These are phyloP conservation scores for Sarocladium oryzae DNA, from an alignment of 2,329 filamentous ascomycete genomes.

Conservation along the genomic window DNA sequence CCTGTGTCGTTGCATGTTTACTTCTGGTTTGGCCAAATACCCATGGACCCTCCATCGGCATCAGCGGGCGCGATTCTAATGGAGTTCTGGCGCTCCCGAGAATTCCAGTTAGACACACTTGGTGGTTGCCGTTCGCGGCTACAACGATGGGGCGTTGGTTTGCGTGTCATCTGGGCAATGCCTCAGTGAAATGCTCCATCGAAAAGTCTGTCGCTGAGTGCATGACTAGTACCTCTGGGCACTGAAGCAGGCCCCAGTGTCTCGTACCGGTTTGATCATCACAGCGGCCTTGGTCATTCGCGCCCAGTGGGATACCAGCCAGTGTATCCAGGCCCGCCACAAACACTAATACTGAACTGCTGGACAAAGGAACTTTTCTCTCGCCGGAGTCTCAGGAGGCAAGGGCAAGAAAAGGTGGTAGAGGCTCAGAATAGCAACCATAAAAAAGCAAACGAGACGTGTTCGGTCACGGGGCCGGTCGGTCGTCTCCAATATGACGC, in stretches of 20 bases:
- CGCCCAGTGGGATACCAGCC: neutral
- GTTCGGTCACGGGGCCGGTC: conserved; percentile 3
- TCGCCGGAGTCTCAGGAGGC: neutral
- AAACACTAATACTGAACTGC: too few relatives aligned
- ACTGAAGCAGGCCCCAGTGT: conserved; percentile 1
- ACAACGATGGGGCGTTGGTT: neutral
- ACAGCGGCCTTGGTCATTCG: neutral
- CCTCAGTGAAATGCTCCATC: neutral
- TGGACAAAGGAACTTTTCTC: too few relatives aligned
- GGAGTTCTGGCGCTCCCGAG: neutral
- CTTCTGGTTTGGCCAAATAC: neutral
- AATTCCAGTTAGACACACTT: neutral
- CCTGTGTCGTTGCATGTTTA: neutral
- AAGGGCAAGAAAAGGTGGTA: conserved; percentile 1
- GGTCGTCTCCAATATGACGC: conserved; percentile 1
- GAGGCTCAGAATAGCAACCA: neutral
- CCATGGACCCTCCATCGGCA: neutral
- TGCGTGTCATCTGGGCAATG: conserved; percentile 1
- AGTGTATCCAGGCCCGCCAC: too few relatives aligned
- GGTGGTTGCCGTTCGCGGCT: conserved; percentile 3
- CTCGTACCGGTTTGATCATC: conserved; percentile 8
- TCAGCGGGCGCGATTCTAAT: conserved; percentile 1
- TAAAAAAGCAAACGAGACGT: conserved; percentile 8
- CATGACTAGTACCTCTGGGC: conserved; percentile 7
- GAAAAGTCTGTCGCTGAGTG: conserved; percentile 1